Percentiles rank a stretch among this genome's conserved stretches.
phyloP scores from a whole-genome alignment of 2,329 filamentous ascomycete species.

The Xylaria sp. region DNA sequence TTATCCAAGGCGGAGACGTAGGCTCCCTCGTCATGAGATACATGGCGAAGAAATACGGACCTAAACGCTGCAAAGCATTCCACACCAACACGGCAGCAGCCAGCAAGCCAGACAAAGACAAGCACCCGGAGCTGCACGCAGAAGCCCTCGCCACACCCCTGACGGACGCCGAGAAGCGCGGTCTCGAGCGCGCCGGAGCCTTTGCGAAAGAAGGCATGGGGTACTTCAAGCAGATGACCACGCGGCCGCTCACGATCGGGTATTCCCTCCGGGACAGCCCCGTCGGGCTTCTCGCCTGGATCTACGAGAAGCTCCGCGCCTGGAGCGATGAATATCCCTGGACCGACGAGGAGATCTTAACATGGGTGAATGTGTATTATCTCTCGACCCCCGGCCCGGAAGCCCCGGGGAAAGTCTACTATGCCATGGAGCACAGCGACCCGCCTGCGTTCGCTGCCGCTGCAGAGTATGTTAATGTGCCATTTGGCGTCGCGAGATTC shows the following conservation, averaged over 20 bases:
- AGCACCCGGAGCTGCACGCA: constrained; percentile 14
- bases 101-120: not conserved
- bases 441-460: constrained; percentile 8
- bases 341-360: constrained; percentile 29
- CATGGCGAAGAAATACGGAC: constrained; percentile 27
- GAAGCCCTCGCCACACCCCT: constrained; percentile 9
- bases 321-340: constrained; percentile 30
- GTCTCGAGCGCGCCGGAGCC: constrained; percentile 4
- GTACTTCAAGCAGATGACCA: constrained; percentile 11
- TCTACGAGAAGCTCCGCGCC: constrained; percentile 24
- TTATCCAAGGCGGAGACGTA: constrained; percentile 29
- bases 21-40: constrained; percentile 3
- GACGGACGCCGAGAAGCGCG: not conserved
- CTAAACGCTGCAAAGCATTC: constrained; percentile 13
- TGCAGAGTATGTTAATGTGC: constrained; percentile 14
- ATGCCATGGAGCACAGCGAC: constrained; percentile 24
- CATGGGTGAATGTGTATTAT: constrained; percentile 22
- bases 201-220: constrained; percentile 21
- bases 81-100: constrained; percentile 20
- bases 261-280: constrained; percentile 23
- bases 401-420: constrained; percentile 21
- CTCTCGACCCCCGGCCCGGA: constrained; percentile 14
- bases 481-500: constrained; percentile 26
- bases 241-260: constrained; percentile 24
- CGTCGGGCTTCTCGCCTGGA: constrained; percentile 28